These are phyloP conservation scores for Xanthoconium stramineum DNA, from an alignment of 768 basidiomycete species.

Conservation along the genomic window DNA sequence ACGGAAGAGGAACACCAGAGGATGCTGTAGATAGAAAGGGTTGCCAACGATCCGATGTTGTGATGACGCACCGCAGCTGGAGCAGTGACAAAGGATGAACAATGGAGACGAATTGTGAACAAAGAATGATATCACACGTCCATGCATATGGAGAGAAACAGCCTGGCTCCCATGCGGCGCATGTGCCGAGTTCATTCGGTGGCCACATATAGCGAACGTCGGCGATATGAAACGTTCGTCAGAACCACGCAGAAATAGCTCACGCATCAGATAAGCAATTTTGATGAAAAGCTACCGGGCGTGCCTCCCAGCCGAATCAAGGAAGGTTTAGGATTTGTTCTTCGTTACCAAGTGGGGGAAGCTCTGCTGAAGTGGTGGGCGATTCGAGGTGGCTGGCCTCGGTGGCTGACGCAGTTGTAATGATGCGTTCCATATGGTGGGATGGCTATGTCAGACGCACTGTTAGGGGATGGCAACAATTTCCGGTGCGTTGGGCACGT, in stretches of 20 bases:
- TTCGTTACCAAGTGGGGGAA: conserved; percentile 17
- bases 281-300: conserved; percentile 23
- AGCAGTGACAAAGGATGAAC: neutral
- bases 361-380: conserved; percentile 14
- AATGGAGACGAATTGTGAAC: neutral
- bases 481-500: conserved; percentile 15
- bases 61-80: neutral
- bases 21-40: conserved; percentile 2
- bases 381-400: conserved; percentile 1
- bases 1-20: conserved; percentile 11
- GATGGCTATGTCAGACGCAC: conserved; percentile 10
- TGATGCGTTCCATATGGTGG: neutral
- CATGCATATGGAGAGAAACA: conserved; percentile 12
- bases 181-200: neutral
- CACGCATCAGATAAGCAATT: conserved; percentile 24
- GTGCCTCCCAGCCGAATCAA: conserved; percentile 13
- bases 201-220: conserved; percentile 14
- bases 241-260: conserved; percentile 14
- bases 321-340: conserved; percentile 3
- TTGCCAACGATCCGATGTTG: neutral
- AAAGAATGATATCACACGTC: conserved; percentile 10
- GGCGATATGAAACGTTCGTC: conserved; percentile 26
- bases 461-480: conserved; percentile 21
- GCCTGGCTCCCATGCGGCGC: conserved; percentile 14
- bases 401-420: too few relatives aligned